Conservation (phyloP, 768 basidiomycete genomes). For the Lanmaoa pseudosensibilis region DNA sequence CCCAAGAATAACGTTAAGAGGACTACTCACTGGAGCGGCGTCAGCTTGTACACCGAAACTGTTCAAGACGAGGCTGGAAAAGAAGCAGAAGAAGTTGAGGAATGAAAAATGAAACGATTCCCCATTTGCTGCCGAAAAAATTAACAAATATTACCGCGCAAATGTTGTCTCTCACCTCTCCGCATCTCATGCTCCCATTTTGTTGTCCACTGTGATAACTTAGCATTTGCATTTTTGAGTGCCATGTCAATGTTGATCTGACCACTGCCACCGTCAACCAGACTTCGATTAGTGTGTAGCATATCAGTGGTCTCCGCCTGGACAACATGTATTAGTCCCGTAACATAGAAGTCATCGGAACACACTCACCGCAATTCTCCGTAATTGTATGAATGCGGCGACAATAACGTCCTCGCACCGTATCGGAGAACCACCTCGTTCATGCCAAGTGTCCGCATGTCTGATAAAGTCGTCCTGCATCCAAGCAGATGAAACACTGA, state of each 20-base stretch:
- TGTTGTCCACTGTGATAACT: conserved; percentile 70
- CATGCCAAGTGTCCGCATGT: conserved; percentile 70
- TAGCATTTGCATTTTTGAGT: conserved; percentile 68
- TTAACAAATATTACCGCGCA: neutral
- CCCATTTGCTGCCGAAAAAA: conserved; percentile 53
- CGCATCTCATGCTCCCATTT: conserved; percentile 74
- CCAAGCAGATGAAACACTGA: conserved; percentile 12
- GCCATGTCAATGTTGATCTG: conserved; percentile 76
- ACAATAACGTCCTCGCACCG: conserved; percentile 84
- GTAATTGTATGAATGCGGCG: conserved; percentile 72
- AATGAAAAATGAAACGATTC: conserved; percentile 76
- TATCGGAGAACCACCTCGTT: conserved; percentile 46
- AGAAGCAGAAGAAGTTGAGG: conserved; percentile 71
- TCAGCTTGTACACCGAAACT: conserved; percentile 76
- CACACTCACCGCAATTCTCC: conserved; percentile 70
- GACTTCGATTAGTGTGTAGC: conserved; percentile 56
- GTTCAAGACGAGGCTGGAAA: conserved; percentile 81
- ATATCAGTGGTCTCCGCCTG: conserved; percentile 81
- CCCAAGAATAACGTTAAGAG: conserved; percentile 1
- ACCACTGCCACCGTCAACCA: conserved; percentile 42
- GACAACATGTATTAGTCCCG: conserved; percentile 4
- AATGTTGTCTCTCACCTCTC: conserved; percentile 45
- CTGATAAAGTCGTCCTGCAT: conserved; percentile 67
- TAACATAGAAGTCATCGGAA: neutral
- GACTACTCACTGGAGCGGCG: conserved; percentile 50